Evolutionary conservation across 345 rosid species (phyloP).

Genomic region (Hypericum perforatum): DNA sequence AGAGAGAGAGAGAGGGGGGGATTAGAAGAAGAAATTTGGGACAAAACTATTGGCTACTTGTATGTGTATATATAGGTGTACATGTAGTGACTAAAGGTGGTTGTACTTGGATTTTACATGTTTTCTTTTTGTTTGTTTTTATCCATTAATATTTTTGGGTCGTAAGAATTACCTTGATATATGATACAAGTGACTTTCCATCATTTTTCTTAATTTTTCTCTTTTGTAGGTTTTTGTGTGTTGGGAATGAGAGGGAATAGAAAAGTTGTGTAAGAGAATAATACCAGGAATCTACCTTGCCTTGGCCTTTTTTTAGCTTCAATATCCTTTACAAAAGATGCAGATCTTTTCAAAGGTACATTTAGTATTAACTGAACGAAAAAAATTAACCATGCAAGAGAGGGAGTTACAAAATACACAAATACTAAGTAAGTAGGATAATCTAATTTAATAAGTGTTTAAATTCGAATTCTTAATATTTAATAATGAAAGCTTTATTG

Average conservation of each 20-base stretch:
- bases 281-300: conserved; percentile 38
- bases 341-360: conserved; percentile 16
- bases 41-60: background rate
- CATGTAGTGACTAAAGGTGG: background rate
- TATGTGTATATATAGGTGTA: conserved; percentile 18
- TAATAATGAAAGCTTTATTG: too few species aligned
- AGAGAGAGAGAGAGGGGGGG: conserved; percentile 1
- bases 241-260: conserved; percentile 22
- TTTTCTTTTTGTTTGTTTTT: conserved; percentile 1
- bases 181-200: too few species aligned
- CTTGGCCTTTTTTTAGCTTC: conserved; percentile 15
- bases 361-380: conserved; percentile 5
- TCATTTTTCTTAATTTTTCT: too few species aligned
- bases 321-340: conserved; percentile 18
- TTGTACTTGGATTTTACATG: background rate
- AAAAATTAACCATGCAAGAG: conserved; percentile 9
- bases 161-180: conserved; percentile 4
- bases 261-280: conserved; percentile 24
- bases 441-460: too few species aligned
- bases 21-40: conserved; percentile 1
- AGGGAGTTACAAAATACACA: conserved; percentile 5
- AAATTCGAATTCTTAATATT: too few species aligned
- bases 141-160: background rate
- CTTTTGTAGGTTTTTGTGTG: background rate
- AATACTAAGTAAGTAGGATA: background rate